Base-by-base conservation (phyloP, 805 yeast species). In the Yarrowia bubula region DNA sequence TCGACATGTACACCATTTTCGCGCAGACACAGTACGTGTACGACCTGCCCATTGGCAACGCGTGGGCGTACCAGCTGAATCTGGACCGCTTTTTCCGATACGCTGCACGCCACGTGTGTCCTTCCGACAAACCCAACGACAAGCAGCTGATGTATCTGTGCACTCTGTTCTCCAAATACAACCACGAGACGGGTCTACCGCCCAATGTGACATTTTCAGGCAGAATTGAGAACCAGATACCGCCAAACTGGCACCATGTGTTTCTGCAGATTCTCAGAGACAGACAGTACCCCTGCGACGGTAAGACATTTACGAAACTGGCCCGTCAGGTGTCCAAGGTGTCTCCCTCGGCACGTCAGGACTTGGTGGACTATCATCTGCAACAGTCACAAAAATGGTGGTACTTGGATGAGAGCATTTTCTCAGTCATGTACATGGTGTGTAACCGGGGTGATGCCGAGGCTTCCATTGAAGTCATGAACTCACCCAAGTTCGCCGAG, bases 391-490 rank as follows among this genome's bases (percentile, higher is more conserved):
- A 58, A 15, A 32, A 42, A 3, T 58, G 64, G 64, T 58, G 64
- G 64, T 58, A 58, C 51, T 17, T n/a, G 3, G 43, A 42, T 35
- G 64, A 58, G 10, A 14, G 37, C 51, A 58, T 58, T 32, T 35
- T 33, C 15, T 18, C 50, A 22, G 43, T 58, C 43, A 32, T 58
- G 41, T 58, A 58, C 17, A 42, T 58, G 22, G 44, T 58, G 64
- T 58, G 64, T 51, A 58, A 58, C 43, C 41, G 64, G 1, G 50
- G 50, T 9, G 64, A 58, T 13, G 51, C 50, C 38, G 64, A 58
- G 35, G 51, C 50, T 6, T 58, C 64, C 33, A 43, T 58, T 10
- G 50, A 44, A 51, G 64, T 58, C n/a, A 58, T 58, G 64, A 58
- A 58, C 51, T 58, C 64, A 17, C 9, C 5, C 15, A 42, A 33